Percentiles rank a stretch among this genome's conserved stretches.
Evolutionary conservation across 179 eudicot species (phyloP).

Genomic region (Amaranthus tricolor): DNA sequence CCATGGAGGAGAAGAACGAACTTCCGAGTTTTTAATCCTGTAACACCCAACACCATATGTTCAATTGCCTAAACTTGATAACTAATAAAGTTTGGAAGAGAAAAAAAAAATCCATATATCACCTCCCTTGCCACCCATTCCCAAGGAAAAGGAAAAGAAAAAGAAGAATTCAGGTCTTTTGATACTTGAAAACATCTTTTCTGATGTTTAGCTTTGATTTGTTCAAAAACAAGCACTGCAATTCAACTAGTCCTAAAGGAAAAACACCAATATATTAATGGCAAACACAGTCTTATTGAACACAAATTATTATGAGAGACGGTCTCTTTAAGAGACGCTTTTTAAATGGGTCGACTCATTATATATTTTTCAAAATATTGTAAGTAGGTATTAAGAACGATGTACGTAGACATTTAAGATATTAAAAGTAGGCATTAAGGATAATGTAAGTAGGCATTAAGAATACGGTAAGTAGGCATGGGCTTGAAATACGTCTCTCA

Average conservation of each 20-base stretch:
- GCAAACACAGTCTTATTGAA: no score
- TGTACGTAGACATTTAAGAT: no score
- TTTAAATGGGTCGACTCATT: no score
- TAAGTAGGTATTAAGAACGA: no score
- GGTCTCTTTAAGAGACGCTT: no score
- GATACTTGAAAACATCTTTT: conserved; percentile 4
- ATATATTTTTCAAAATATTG: no score
- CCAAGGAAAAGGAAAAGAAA: background rate
- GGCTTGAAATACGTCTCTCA: no score
- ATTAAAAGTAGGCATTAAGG: no score
- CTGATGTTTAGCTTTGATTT: conserved; percentile 4
- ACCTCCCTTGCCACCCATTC: conserved; percentile 4
- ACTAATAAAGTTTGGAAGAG: background rate
- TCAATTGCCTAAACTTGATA: conserved; percentile 5
- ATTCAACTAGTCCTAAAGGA: conserved; percentile 10
- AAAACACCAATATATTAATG: conserved; percentile 8
- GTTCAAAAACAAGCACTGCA: conserved; percentile 7
- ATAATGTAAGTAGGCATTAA: no score
- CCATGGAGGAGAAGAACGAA: conserved; percentile 41
- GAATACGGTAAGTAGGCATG: no score
- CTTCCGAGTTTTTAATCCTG: conserved; percentile 34
- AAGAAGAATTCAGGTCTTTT: background rate
- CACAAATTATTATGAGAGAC: no score
- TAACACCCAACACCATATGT: conserved; percentile 17
- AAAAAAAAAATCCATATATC: conserved; percentile 15